A percentile compares a stretch with the other conserved stretches of the same genome.
Conservation (phyloP, 2,329 filamentous ascomycete species). For the Scedosporium dehoogii region DNA sequence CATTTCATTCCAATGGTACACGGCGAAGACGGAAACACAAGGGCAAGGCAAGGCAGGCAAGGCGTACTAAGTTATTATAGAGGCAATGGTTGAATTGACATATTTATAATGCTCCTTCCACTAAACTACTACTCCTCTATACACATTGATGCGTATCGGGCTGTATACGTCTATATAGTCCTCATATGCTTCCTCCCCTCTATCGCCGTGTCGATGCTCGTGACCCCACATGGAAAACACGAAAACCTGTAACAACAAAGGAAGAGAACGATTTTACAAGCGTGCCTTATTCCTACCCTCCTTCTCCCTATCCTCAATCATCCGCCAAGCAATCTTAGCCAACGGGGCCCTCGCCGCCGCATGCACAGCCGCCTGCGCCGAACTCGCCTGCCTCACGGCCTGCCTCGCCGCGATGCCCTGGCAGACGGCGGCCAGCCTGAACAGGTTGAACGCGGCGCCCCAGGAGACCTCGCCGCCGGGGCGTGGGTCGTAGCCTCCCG, state of each 20-base stretch:
- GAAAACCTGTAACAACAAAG: not conserved
- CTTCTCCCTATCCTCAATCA: constrained; percentile 38
- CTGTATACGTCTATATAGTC: not conserved
- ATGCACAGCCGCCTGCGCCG: constrained; percentile 66
- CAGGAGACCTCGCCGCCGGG: constrained; percentile 42
- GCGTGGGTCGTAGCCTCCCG: constrained; percentile 55
- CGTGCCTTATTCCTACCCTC: constrained; percentile 3
- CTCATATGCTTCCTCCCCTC: not conserved
- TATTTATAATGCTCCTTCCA: not conserved
- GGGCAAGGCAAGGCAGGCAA: not conserved
- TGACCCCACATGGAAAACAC: not conserved
- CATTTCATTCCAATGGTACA: not conserved
- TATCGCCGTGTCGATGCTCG: not conserved
- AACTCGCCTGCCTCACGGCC: constrained; percentile 81
- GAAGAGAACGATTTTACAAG: not conserved
- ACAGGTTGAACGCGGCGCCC: constrained; percentile 54
- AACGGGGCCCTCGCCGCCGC: constrained; percentile 59
- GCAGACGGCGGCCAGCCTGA: constrained; percentile 50
- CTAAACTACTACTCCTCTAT: not conserved
- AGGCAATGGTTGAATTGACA: not conserved
- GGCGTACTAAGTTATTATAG: not conserved
- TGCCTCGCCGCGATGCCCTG: constrained; percentile 91
- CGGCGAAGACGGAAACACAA: not conserved
- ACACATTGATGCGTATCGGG: not conserved
- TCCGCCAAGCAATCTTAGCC: constrained; percentile 68